A percentile compares a stretch with the other conserved stretches of the same genome.
Conservation (phyloP, 306 rosid genomes). For the Urtica urens region DNA sequence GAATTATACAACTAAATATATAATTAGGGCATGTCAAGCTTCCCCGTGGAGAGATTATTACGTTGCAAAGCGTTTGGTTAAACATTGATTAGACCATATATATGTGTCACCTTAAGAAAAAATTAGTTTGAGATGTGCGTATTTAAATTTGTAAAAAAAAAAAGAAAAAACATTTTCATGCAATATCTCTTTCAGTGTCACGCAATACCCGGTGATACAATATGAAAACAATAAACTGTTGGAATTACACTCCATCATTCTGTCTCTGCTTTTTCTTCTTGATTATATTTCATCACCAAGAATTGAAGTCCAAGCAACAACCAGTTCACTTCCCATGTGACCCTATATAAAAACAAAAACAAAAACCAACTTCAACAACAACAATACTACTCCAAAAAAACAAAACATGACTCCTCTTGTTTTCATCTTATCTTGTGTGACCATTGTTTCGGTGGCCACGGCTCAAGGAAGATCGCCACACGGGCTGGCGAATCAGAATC, state of each 20-base stretch:
- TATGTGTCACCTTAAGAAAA: too few relatives aligned
- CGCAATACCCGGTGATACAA: too few relatives aligned
- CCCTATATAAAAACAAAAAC: constrained; percentile 45
- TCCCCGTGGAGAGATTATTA: constrained; percentile 1
- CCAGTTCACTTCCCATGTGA: constrained; percentile 20
- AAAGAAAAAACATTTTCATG: too few relatives aligned
- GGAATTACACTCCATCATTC: constrained; percentile 38
- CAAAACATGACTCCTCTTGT: constrained; percentile 19
- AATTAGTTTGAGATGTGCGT: constrained; percentile 17
- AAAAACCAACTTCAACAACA: constrained; percentile 21
- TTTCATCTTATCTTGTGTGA: constrained; percentile 30
- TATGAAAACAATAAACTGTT: too few relatives aligned
- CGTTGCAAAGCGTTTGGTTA: too few relatives aligned
- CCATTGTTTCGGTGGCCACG: constrained; percentile 24
- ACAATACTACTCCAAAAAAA: neutral
- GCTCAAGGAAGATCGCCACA: constrained; percentile 86
- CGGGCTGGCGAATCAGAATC: constrained; percentile 50
- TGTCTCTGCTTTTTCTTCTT: constrained; percentile 30
- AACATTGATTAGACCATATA: too few relatives aligned
- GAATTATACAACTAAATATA: neutral
- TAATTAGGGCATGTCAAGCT: neutral
- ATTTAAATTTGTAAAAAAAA: neutral
- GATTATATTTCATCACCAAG: constrained; percentile 31
- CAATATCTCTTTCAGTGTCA: too few relatives aligned
- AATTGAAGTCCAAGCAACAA: constrained; percentile 52